Conservation (phyloP, 345 rosid genomes). For the Alliaria petiolata region DNA sequence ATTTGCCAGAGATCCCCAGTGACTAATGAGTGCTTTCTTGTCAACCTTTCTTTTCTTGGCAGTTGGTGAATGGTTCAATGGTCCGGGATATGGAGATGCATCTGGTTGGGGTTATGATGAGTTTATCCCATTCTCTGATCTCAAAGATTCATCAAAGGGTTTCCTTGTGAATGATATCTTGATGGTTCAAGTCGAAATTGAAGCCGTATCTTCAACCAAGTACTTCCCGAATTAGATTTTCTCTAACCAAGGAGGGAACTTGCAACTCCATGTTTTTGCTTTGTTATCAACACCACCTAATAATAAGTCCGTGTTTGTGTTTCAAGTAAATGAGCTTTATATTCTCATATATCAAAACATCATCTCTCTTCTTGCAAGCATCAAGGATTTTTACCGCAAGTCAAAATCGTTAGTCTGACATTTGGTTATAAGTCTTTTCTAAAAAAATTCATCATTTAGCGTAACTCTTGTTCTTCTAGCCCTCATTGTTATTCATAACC, state of each 20-base stretch:
- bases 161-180: constrained; percentile 8
- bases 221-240: not conserved
- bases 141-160: constrained; percentile 5
- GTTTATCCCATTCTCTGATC: not conserved
- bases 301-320: not conserved
- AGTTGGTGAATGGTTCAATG: constrained; percentile 4
- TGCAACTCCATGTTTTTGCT: not conserved
- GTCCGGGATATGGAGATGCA: not conserved
- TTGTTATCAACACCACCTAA: not conserved
- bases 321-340: not conserved
- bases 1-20: too few relatives aligned
- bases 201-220: constrained; percentile 12
- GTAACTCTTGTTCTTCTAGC: too few relatives aligned
- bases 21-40: too few relatives aligned
- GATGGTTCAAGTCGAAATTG: not conserved
- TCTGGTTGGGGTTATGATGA: not conserved
- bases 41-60: not conserved
- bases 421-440: too few relatives aligned
- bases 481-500: too few relatives aligned
- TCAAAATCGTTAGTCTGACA: too few relatives aligned
- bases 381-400: too few relatives aligned
- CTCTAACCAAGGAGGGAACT: not conserved
- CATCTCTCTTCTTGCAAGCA: not conserved
- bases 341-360: not conserved
- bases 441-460: too few relatives aligned